Evolutionary conservation across 768 basidiomycete genomes (phyloP).

Genomic region (Agrocybe praecox): DNA sequence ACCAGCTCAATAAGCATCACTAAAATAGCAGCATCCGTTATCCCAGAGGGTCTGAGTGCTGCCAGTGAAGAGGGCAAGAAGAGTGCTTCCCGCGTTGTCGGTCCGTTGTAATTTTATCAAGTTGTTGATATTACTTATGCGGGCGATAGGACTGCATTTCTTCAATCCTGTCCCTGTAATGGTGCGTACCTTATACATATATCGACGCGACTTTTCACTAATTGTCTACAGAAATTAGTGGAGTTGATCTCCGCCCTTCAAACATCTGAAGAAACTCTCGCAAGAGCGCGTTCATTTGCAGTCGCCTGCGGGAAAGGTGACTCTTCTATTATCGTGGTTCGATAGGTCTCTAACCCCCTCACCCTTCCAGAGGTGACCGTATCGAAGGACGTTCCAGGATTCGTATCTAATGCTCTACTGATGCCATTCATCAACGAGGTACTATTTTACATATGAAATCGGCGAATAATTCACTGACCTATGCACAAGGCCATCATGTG

Average conservation of each 20-base stretch:
- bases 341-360: not conserved
- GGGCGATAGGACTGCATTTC: constrained; percentile 75
- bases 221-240: constrained; percentile 72
- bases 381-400: constrained; percentile 92
- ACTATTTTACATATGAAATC: constrained; percentile 10
- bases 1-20: constrained; percentile 95
- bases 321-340: not conserved
- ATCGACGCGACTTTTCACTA: not conserved
- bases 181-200: constrained; percentile 46
- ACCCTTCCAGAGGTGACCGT: constrained; percentile 76
- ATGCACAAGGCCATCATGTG: constrained; percentile 80
- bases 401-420: constrained; percentile 91
- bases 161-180: constrained; percentile 98
- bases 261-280: constrained; percentile 77
- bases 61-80: constrained; percentile 65
- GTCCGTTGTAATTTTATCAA: constrained; percentile 37
- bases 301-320: constrained; percentile 87
- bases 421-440: constrained; percentile 99
- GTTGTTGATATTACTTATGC: not conserved
- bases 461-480: not conserved
- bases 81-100: constrained; percentile 78
- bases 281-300: constrained; percentile 80
- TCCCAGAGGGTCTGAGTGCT: constrained; percentile 57
- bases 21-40: constrained; percentile 84
- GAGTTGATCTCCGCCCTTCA: constrained; percentile 94